Conservation (phyloP, 495 filamentous ascomycete species). For the Pyronema omphalodes region DNA sequence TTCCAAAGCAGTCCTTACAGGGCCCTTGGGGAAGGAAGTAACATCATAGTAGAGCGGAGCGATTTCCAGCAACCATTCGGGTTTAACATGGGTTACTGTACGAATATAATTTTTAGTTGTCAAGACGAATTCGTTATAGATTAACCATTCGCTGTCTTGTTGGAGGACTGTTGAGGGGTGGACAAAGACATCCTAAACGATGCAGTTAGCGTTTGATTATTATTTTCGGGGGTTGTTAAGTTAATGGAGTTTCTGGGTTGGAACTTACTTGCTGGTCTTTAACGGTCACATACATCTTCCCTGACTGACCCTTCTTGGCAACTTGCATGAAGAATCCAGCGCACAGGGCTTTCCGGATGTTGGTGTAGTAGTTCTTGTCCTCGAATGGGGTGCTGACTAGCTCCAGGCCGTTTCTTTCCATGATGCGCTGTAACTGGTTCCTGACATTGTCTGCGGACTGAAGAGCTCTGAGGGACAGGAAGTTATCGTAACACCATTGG, state of each 20-base stretch:
- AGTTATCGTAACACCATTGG: slow-evolving; percentile 95
- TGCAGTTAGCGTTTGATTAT: neutral
- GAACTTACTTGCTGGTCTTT: slow-evolving; percentile 54
- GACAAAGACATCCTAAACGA: slow-evolving; percentile 54
- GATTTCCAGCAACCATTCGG: slow-evolving; percentile 88
- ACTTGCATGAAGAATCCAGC: slow-evolving; percentile 99
- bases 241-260: neutral
- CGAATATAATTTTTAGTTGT: slow-evolving; percentile 86
- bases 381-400: slow-evolving; percentile 77
- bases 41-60: slow-evolving; percentile 84
- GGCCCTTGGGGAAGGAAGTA: slow-evolving; percentile 63
- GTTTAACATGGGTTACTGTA: slow-evolving; percentile 45
- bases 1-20: slow-evolving; percentile 59
- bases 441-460: slow-evolving; percentile 89
- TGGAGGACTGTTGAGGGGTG: slow-evolving; percentile 79
- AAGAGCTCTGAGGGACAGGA: slow-evolving; percentile 74
- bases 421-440: slow-evolving; percentile 75
- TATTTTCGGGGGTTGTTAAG: too few relatives aligned
- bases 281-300: slow-evolving; percentile 79
- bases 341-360: slow-evolving; percentile 85
- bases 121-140: slow-evolving; percentile 97
- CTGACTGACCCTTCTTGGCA: slow-evolving; percentile 61
- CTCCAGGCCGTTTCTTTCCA: slow-evolving; percentile 77
- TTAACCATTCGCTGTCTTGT: slow-evolving; percentile 82
- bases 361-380: slow-evolving; percentile 93